A percentile compares a stretch with the other conserved stretches of the same genome.
Evolutionary conservation across 2,329 filamentous ascomycete species (phyloP).

Genomic region (Neurospora sp.): DNA sequence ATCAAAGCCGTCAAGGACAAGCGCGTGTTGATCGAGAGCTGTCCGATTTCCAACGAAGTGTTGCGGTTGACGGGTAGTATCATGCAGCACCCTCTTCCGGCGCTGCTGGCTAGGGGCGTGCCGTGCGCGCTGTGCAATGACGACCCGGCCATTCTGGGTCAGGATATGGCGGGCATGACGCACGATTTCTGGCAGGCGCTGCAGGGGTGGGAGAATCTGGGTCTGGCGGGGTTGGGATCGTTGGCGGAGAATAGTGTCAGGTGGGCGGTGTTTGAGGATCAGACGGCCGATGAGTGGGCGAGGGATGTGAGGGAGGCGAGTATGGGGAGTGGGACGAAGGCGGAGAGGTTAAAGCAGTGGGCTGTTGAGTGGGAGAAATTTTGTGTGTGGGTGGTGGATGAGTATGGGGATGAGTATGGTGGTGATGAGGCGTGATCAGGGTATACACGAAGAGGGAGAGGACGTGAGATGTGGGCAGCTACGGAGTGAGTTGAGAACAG

Average conservation of each 20-base stretch:
- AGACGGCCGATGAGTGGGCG: constrained; percentile 55
- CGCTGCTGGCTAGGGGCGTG: constrained; percentile 75
- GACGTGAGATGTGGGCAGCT: too few relatives aligned
- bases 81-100: constrained; percentile 69
- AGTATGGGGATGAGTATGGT: constrained; percentile 59
- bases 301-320: constrained; percentile 64
- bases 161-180: constrained; percentile 71
- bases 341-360: constrained; percentile 67
- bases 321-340: constrained; percentile 60
- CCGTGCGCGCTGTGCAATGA: constrained; percentile 80
- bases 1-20: constrained; percentile 83
- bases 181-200: constrained; percentile 93
- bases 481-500: too few relatives aligned
- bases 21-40: constrained; percentile 79
- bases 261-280: constrained; percentile 83
- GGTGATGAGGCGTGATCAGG: constrained; percentile 9
- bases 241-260: constrained; percentile 88
- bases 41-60: constrained; percentile 84
- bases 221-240: constrained; percentile 73
- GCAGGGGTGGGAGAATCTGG: constrained; percentile 86
- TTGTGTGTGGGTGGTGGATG: constrained; percentile 78
- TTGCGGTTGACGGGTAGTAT: constrained; percentile 69
- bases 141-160: constrained; percentile 79
- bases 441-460: too few relatives aligned
- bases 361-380: constrained; percentile 76